These are phyloP conservation scores for Glycine latifolia DNA, from an alignment of 306 rosid genomes.

Conservation along the genomic window DNA sequence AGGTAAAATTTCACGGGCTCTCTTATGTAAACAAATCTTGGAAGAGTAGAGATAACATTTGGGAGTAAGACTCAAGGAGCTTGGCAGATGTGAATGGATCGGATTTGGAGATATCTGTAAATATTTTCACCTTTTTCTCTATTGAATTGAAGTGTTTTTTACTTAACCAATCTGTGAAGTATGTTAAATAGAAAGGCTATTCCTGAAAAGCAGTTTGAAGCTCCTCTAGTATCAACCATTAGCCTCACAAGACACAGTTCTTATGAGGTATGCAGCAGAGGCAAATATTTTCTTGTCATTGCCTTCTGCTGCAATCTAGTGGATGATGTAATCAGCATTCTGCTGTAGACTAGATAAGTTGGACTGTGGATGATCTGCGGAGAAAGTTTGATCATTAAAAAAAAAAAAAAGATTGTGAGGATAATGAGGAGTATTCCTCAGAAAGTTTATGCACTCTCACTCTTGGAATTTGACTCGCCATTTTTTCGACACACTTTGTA, in stretches of 20 bases:
- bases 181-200: conserved; percentile 35
- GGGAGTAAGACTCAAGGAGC: conserved; percentile 64
- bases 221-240: conserved; percentile 25
- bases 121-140: background rate
- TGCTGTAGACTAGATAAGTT: conserved; percentile 2
- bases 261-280: conserved; percentile 69
- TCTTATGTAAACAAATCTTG: background rate
- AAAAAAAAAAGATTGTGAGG: conserved; percentile 46
- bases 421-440: background rate
- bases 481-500: background rate
- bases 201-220: background rate
- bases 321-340: conserved; percentile 53
- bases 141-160: background rate
- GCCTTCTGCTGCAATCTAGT: conserved; percentile 45
- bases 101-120: background rate
- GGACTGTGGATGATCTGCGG: background rate
- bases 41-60: background rate
- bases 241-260: conserved; percentile 8
- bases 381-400: conserved; percentile 42
- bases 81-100: conserved; percentile 64
- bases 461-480: background rate
- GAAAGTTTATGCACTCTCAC: background rate
- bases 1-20: conserved; percentile 56
- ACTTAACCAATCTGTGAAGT: background rate
- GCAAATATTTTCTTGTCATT: conserved; percentile 71